phyloP scores from a whole-genome alignment of 306 rosid genomes.

The Rubus idaeus region DNA sequence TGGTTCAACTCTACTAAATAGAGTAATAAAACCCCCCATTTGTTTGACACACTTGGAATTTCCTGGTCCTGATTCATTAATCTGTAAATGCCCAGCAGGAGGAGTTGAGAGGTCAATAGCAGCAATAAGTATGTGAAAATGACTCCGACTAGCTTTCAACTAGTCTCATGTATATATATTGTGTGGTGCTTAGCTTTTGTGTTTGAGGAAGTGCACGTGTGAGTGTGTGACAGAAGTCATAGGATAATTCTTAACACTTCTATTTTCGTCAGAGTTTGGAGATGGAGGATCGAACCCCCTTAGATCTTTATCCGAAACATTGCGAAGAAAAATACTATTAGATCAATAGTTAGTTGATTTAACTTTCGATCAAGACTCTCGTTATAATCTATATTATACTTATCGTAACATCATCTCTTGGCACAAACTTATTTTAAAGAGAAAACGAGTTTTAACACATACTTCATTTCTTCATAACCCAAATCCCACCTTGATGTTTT shows the following conservation, averaged over 20 bases:
- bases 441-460: too few species aligned
- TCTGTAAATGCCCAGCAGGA: not conserved
- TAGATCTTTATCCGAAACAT: too few species aligned
- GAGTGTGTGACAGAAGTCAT: not conserved
- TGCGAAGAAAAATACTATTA: too few species aligned
- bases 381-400: too few species aligned
- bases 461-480: too few species aligned
- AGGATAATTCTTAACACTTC: not conserved
- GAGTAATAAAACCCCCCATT: conserved; percentile 14
- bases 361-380: too few species aligned
- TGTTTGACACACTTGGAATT: conserved; percentile 17
- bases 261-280: not conserved
- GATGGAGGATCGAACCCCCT: not conserved
- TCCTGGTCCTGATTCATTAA: not conserved
- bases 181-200: not conserved
- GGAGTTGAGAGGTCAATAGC: conserved; percentile 15
- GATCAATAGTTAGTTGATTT: too few species aligned
- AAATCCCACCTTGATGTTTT: too few species aligned
- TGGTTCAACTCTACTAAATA: not conserved
- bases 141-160: not conserved
- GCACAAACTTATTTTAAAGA: too few species aligned
- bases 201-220: not conserved
- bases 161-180: not conserved
- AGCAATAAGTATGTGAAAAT: conserved; percentile 7
- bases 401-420: too few species aligned